Evolutionary conservation across 2,329 filamentous ascomycete genomes (phyloP).

Genomic region (Pseudofabraea citricarpa): DNA sequence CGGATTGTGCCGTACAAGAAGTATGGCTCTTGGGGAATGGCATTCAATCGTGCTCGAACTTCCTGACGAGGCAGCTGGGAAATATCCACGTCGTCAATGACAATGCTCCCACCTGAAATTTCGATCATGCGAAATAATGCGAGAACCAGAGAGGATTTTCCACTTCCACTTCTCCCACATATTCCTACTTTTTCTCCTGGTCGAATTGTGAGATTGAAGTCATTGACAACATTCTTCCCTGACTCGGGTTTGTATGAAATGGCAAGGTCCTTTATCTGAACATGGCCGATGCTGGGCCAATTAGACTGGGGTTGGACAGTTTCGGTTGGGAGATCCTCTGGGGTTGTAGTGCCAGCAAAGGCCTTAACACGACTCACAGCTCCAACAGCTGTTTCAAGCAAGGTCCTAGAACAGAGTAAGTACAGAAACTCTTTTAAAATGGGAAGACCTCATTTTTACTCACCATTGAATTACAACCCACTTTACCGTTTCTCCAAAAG

Average conservation of each 20-base stretch:
- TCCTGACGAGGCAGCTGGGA: conserved; percentile 82
- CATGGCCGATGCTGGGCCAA: conserved; percentile 18
- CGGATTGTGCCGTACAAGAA: conserved; percentile 85
- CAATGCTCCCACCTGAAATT: conserved; percentile 76
- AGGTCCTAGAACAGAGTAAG: too few species aligned
- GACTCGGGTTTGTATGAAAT: conserved; percentile 1
- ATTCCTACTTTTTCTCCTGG: conserved; percentile 43
- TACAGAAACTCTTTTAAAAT: too few species aligned
- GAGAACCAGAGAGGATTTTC: conserved; percentile 86
- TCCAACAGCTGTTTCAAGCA: conserved; percentile 51
- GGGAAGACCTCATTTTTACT: too few species aligned
- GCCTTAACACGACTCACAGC: conserved; percentile 48
- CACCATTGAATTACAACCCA: conserved; percentile 42
- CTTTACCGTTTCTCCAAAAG: conserved; percentile 31
- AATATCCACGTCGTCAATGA: conserved; percentile 86
- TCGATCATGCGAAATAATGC: conserved; percentile 89
- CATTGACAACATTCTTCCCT: neutral
- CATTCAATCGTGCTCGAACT: conserved; percentile 83
- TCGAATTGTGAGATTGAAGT: conserved; percentile 55
- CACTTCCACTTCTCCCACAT: conserved; percentile 49
- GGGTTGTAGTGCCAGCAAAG: conserved; percentile 38
- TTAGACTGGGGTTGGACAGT: neutral
- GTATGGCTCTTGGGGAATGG: conserved; percentile 92
- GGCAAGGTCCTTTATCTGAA: conserved; percentile 3
- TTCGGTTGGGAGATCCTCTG: conserved; percentile 26